These are phyloP conservation scores for Leucocoprinus birnbaumii DNA, from an alignment of 768 basidiomycete species.

Conservation along the genomic window DNA sequence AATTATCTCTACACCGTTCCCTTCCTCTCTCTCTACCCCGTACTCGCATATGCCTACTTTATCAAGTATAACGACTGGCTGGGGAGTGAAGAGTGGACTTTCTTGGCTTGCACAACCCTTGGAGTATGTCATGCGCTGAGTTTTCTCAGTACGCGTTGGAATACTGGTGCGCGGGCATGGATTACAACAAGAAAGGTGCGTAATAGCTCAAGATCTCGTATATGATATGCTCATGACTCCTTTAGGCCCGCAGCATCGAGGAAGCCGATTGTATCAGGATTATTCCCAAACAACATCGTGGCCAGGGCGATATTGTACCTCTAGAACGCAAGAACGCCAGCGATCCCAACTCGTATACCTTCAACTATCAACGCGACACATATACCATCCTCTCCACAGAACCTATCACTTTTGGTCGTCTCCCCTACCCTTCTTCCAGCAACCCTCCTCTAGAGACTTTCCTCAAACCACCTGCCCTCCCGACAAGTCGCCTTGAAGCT, in stretches of 20 bases:
- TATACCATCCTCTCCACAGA: slow-evolving; percentile 65
- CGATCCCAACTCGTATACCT: slow-evolving; percentile 69
- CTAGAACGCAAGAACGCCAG: slow-evolving; percentile 58
- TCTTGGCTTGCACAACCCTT: slow-evolving; percentile 83
- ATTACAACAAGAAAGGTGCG: slow-evolving; percentile 75
- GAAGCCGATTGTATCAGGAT: slow-evolving; percentile 82
- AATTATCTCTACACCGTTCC: slow-evolving; percentile 73
- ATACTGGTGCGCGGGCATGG: slow-evolving; percentile 69
- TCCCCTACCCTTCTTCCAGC: slow-evolving; percentile 84
- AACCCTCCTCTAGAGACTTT: slow-evolving; percentile 69
- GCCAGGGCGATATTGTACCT: slow-evolving; percentile 86
- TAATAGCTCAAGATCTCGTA: not conserved
- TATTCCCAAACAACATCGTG: slow-evolving; percentile 76
- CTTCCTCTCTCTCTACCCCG: slow-evolving; percentile 77
- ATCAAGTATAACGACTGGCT: slow-evolving; percentile 89
- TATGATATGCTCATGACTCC: not conserved
- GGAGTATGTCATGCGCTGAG: slow-evolving; percentile 89
- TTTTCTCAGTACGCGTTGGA: slow-evolving; percentile 92
- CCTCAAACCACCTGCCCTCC: slow-evolving; percentile 54
- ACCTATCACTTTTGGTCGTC: slow-evolving; percentile 66
- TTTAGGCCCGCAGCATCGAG: slow-evolving; percentile 59
- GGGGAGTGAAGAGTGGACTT: slow-evolving; percentile 96
- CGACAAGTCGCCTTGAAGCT: slow-evolving; percentile 40
- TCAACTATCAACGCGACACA: slow-evolving; percentile 94
- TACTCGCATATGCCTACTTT: slow-evolving; percentile 90